These are phyloP conservation scores for Tetrahymena thermophila DNA, from an alignment of 73 alveolate genomes.

Conservation along the genomic window DNA sequence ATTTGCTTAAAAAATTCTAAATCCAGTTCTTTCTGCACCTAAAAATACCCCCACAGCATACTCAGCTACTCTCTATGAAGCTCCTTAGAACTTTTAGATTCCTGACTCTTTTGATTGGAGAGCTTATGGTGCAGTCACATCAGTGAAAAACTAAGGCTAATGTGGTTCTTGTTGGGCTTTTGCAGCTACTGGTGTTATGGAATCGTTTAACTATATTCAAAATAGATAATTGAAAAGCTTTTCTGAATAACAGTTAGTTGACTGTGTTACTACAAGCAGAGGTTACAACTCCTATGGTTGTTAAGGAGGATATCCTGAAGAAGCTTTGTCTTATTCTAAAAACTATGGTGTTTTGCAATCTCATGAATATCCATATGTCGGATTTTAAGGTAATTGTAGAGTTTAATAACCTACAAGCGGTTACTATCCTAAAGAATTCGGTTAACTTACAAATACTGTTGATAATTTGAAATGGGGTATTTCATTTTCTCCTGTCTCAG, in stretches of 20 bases:
- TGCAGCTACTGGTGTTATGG: slow-evolving; percentile 71
- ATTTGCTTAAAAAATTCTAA: background rate
- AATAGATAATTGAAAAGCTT: slow-evolving; percentile 5
- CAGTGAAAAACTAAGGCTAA: slow-evolving; percentile 64
- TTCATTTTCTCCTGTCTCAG: background rate
- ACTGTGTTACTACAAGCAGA: slow-evolving; percentile 53
- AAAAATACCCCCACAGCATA: background rate
- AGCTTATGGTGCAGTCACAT: slow-evolving; percentile 41
- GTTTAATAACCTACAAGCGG: background rate
- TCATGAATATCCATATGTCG: slow-evolving; percentile 26
- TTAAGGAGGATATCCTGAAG: slow-evolving; percentile 24
- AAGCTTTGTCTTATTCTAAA: slow-evolving; percentile 14
- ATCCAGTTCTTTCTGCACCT: background rate
- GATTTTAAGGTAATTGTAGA: slow-evolving; percentile 2
- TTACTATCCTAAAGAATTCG: no score
- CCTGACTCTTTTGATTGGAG: slow-evolving; percentile 48
- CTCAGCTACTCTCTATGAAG: background rate
- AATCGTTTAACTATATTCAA: slow-evolving; percentile 48
- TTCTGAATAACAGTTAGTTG: slow-evolving; percentile 61
- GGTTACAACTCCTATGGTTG: slow-evolving; percentile 40
- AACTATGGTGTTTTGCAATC: background rate
- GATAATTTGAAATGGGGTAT: background rate
- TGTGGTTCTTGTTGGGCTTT: slow-evolving; percentile 89
- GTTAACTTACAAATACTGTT: background rate
- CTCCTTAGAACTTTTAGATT: background rate